Percentiles rank a stretch among this genome's conserved stretches.
Evolutionary conservation across 2,329 filamentous ascomycete species (phyloP).

Genomic region (Claviceps pazoutovae): DNA sequence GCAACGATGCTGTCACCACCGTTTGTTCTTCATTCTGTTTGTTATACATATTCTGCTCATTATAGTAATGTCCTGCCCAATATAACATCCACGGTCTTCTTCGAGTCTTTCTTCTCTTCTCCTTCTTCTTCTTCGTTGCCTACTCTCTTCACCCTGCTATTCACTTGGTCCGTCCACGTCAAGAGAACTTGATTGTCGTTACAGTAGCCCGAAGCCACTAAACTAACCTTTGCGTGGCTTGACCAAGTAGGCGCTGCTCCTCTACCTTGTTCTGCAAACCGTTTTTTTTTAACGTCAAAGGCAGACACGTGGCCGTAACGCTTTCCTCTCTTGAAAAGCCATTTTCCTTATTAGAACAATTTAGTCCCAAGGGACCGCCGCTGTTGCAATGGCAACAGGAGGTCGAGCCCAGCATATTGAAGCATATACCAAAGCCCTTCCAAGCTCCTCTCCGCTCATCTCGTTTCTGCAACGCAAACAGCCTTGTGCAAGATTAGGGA

Average conservation of each 20-base stretch:
- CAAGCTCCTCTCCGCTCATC: constrained; percentile 15
- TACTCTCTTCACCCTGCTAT: background rate
- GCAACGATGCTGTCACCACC: background rate
- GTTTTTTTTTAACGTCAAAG: no score
- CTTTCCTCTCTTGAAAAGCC: no score
- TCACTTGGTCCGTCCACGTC: background rate
- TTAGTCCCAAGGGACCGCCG: background rate
- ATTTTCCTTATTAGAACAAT: no score
- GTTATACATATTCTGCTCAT: background rate
- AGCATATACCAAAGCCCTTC: constrained; percentile 5
- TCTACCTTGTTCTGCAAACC: no score
- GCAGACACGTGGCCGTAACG: no score
- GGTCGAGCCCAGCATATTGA: constrained; percentile 3
- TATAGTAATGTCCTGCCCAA: background rate
- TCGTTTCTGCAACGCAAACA: constrained; percentile 37
- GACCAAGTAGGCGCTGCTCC: no score
- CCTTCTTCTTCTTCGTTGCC: background rate
- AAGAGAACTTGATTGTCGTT: background rate
- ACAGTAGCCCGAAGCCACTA: background rate
- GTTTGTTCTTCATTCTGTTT: background rate
- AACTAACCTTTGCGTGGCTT: no score
- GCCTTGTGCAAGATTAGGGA: constrained; percentile 27
- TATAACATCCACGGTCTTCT: background rate
- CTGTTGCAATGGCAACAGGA: constrained; percentile 10
- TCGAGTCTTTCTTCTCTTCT: background rate